Evolutionary conservation across 371 early-diverging fungal genomes (phyloP), one percentile per base, ranked within the genome.

Genomic region (Apophysomyces trapeziformis): DNA sequence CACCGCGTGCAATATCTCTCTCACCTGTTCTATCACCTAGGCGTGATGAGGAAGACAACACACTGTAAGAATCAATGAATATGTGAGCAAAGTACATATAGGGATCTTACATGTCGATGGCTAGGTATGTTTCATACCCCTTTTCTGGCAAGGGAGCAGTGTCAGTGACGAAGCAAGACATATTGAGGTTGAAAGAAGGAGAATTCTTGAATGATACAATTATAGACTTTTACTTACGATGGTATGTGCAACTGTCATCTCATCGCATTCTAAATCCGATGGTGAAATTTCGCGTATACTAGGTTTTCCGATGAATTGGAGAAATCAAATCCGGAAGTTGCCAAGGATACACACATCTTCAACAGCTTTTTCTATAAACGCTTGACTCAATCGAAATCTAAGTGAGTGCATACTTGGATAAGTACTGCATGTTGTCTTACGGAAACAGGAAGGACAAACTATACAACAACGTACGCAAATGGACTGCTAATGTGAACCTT

Each of bases 401-500:
- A 58, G 72, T 72, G 56, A 54, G 38, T 58, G 37, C 16, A 12
- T 21, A 21, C 7, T 21, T 50, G 8, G 16, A 21, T 21, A 21
- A 18, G 54, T 50, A 35, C 39, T 12, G 5, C 32, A 21, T 44
- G 11, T 38, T 35, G 11, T 44, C 38, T 37, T 56, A 16, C 11
- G 21, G 21, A 5, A 7, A 21, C 11, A 50, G 54, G 21, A 57
- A 66, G 1, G 65, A 64, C 11, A 74, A 64, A 54, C 67, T 73
- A 0, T 89, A 87, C 59, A 81, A 81, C 3, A 68, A 75, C 7
- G 87, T 91, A 26, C 80, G 79, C 66, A 79, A 75, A 61, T 89
- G 90, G 89, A 89, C 90, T 3, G 71, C 80, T 7, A 85, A 85
- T 44, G 76, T 85, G 16, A 80, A 90, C 63, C 70, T 91, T 14